These are phyloP conservation scores for Boechera stricta DNA, from an alignment of 345 rosid genomes.

Conservation along the genomic window DNA sequence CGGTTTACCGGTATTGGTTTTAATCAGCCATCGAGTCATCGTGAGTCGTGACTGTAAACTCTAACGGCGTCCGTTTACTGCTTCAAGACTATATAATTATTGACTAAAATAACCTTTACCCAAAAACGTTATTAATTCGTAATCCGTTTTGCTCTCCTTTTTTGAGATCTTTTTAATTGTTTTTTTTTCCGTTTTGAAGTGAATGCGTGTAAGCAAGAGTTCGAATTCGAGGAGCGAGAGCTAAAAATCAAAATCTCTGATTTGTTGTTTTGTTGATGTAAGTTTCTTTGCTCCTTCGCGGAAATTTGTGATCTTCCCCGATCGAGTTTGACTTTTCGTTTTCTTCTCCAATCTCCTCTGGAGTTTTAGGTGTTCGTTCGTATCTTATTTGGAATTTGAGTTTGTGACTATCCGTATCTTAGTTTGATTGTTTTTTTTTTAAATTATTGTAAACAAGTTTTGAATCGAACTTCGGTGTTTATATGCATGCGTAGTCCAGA, in stretches of 20 bases:
- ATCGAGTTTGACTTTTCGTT: constrained; percentile 39
- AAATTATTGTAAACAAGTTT: not conserved
- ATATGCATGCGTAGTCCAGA: constrained; percentile 30
- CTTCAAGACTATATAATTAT: not conserved
- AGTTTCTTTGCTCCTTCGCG: constrained; percentile 24
- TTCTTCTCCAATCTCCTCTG: constrained; percentile 23
- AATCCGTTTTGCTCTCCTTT: constrained; percentile 25
- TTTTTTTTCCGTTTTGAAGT: constrained; percentile 17
- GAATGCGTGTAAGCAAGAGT: constrained; percentile 43
- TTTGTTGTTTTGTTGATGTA: constrained; percentile 30
- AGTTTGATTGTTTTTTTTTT: not conserved
- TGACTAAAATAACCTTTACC: constrained; percentile 44
- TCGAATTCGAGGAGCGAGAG: constrained; percentile 17
- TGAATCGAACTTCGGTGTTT: not conserved
- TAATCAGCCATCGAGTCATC: constrained; percentile 16
- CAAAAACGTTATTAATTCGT: constrained; percentile 39
- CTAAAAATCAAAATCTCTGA: constrained; percentile 35
- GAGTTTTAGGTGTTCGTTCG: constrained; percentile 15
- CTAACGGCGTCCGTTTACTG: constrained; percentile 39
- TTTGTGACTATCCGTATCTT: not conserved
- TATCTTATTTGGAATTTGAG: constrained; percentile 14
- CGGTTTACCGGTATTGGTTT: constrained; percentile 15
- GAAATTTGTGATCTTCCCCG: not conserved
- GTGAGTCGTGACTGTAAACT: constrained; percentile 38
- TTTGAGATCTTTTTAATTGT: constrained; percentile 20